phyloP scores from a whole-genome alignment of 1,139 yeast genomes.

The Hanseniaspora sp. region DNA sequence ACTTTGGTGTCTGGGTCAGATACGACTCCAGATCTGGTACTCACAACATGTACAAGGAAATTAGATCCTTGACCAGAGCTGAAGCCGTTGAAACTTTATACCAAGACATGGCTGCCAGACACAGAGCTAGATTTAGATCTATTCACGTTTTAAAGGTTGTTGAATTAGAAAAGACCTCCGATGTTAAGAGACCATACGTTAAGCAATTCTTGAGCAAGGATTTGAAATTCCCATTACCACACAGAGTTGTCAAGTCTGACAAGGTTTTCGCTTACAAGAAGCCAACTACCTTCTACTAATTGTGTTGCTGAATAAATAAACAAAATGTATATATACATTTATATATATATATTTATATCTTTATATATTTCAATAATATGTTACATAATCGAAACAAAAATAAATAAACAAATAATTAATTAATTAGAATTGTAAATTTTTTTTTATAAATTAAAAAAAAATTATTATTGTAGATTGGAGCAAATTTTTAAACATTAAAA shows the following conservation, averaged over 20 bases:
- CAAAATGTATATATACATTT: too few relatives aligned
- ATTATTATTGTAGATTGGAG: too few relatives aligned
- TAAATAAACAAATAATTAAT: not conserved
- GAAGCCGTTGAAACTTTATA: slow-evolving; percentile 98
- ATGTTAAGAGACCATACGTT: slow-evolving; percentile 98
- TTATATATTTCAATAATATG: slow-evolving; percentile 11
- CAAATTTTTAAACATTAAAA: too few relatives aligned
- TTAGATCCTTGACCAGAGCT: slow-evolving; percentile 98
- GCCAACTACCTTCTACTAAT: slow-evolving; percentile 93
- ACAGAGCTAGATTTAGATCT: slow-evolving; percentile 99
- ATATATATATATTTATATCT: slow-evolving; percentile 11
- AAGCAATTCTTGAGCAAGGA: slow-evolving; percentile 93
- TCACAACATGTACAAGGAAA: slow-evolving; percentile 99
- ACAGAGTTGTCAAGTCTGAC: slow-evolving; percentile 91
- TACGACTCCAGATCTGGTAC: slow-evolving; percentile 99
- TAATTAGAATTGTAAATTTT: too few relatives aligned
- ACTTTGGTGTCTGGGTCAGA: slow-evolving; percentile 99
- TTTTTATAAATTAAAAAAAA: too few relatives aligned
- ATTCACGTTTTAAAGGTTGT: slow-evolving; percentile 98
- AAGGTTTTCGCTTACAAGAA: slow-evolving; percentile 82
- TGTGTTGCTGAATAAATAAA: slow-evolving; percentile 8
- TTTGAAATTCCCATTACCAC: slow-evolving; percentile 99
- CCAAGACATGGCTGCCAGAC: slow-evolving; percentile 99
- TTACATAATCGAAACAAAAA: slow-evolving; percentile 7
- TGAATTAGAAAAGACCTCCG: slow-evolving; percentile 94